Evolutionary conservation across 805 yeast species (phyloP).

Genomic region (Wickerhamomyces alni): DNA sequence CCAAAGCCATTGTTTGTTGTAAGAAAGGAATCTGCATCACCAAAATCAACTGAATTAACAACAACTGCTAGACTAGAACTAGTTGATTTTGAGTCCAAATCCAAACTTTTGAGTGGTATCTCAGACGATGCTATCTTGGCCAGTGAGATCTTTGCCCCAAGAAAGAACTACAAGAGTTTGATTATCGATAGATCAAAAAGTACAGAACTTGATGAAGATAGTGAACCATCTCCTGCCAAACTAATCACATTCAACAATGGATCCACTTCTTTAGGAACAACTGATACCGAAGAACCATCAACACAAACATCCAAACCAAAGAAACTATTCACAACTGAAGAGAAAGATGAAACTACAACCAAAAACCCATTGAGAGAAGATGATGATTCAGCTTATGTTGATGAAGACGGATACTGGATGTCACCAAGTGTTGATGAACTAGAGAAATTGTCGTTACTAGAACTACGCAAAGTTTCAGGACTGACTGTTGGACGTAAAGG

Average conservation of each 20-base stretch:
- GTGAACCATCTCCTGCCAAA: constrained; percentile 6
- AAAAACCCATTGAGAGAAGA: neutral
- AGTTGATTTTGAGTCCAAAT: constrained; percentile 6
- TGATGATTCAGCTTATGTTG: constrained; percentile 11
- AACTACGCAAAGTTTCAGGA: constrained; percentile 55
- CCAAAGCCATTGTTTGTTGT: constrained; percentile 53
- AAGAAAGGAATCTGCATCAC: neutral
- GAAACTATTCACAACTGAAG: neutral
- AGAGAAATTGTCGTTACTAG: constrained; percentile 49
- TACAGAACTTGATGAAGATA: neutral
- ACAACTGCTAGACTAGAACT: neutral
- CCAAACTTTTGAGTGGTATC: constrained; percentile 33
- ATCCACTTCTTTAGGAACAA: too few species aligned
- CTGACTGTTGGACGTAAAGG: constrained; percentile 71
- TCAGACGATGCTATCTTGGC: constrained; percentile 66
- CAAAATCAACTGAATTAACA: neutral
- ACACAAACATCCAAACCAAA: neutral
- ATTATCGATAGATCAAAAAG: constrained; percentile 38
- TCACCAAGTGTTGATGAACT: constrained; percentile 70
- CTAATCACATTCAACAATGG: constrained; percentile 8
- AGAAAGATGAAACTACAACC: constrained; percentile 4
- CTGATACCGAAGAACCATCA: neutral
- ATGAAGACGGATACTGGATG: constrained; percentile 81
- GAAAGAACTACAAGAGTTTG: constrained; percentile 45
- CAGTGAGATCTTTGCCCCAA: constrained; percentile 67